phyloP scores from a whole-genome alignment of 345 rosid species.

The Acer saccharum region DNA sequence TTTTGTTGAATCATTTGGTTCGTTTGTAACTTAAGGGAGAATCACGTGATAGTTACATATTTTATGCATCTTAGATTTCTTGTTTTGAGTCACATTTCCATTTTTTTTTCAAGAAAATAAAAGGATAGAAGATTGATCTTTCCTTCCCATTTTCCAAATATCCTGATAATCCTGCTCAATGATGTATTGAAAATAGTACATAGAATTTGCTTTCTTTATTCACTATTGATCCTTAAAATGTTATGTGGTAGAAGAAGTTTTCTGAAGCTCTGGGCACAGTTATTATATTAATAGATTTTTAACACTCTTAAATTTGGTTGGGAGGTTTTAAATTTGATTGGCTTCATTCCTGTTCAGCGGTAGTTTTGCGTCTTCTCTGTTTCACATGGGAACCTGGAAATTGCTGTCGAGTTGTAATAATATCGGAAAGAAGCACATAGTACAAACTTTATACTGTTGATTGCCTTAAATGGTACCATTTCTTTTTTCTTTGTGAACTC shows the following conservation, averaged over 20 bases:
- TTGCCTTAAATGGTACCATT: not conserved
- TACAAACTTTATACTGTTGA: not conserved
- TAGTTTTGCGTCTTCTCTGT: constrained; percentile 3
- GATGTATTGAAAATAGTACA: not conserved
- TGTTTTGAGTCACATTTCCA: not conserved
- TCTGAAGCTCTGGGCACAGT: not conserved
- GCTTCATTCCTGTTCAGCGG: not conserved
- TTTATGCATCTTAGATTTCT: not conserved
- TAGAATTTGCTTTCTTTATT: not conserved
- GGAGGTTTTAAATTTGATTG: not conserved
- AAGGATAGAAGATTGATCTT: not conserved
- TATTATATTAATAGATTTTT: not conserved
- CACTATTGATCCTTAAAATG: not conserved
- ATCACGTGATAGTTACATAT: not conserved
- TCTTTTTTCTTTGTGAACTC: not conserved
- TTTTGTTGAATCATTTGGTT: not conserved
- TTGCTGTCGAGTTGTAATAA: not conserved
- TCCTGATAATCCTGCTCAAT: not conserved
- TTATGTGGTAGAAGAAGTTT: not conserved
- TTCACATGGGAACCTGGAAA: not conserved
- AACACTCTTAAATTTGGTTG: not conserved
- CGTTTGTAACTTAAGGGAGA: not conserved
- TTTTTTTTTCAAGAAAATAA: not conserved
- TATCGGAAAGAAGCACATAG: not conserved
- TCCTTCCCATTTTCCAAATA: not conserved